Conservation (phyloP, 1,284 basidiomycete genomes). For the Agroathelia rolfsii region DNA sequence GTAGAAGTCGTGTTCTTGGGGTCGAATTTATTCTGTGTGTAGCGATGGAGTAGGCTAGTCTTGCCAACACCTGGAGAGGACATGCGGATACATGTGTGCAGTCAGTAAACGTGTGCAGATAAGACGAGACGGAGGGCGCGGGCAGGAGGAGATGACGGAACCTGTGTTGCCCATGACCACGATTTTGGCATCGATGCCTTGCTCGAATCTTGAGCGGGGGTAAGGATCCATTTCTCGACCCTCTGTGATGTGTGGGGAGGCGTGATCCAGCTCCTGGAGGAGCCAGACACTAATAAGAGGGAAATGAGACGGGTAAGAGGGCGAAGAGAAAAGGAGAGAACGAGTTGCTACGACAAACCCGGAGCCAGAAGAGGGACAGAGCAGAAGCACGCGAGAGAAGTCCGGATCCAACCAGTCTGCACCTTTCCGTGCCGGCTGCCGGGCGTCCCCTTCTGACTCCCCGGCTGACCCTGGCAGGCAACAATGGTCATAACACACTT, state of each 20-base stretch:
- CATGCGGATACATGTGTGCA: too few species aligned
- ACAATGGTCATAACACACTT: too few species aligned
- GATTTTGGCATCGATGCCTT: conserved; percentile 90
- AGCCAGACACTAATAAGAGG: too few species aligned
- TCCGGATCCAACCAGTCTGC: conserved; percentile 9
- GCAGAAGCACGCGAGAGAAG: conserved; percentile 15
- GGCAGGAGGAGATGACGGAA: conserved; percentile 21
- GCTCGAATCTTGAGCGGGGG: conserved; percentile 56
- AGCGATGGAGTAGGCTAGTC: conserved; percentile 88
- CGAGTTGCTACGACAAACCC: conserved; percentile 14
- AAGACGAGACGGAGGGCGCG: background rate
- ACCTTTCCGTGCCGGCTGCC: too few species aligned
- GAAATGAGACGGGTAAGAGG: conserved; percentile 24
- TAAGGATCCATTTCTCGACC: conserved; percentile 51
- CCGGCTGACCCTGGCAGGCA: too few species aligned
- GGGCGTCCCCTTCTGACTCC: too few species aligned
- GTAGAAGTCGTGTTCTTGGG: conserved; percentile 83
- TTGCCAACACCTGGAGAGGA: too few species aligned
- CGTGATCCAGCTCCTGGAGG: conserved; percentile 16
- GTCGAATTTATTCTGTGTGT: conserved; percentile 86
- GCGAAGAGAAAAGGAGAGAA: conserved; percentile 16
- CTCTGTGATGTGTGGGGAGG: conserved; percentile 29
- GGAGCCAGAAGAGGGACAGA: conserved; percentile 14
- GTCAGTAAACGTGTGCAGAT: too few species aligned
- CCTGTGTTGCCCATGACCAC: conserved; percentile 96